These are phyloP conservation scores for Tulasnella sp. DNA, from an alignment of 768 basidiomycete genomes.

Conservation along the genomic window DNA sequence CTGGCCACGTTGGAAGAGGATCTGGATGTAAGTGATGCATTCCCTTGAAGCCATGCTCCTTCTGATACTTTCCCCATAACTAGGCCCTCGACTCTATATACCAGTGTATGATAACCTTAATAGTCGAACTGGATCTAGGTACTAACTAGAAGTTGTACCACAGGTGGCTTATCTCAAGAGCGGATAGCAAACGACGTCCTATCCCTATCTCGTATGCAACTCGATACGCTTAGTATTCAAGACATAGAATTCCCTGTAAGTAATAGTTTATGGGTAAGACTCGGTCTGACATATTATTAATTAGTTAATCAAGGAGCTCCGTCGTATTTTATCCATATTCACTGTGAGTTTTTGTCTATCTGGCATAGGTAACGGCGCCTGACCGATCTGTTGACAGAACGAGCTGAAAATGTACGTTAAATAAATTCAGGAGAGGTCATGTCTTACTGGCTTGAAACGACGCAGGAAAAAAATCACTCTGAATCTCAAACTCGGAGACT, in stretches of 20 bases:
- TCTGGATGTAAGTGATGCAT: constrained; percentile 20
- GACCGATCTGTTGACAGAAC: too few relatives aligned
- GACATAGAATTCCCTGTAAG: constrained; percentile 18
- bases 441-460: neutral
- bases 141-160: neutral
- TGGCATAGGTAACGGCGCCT: neutral
- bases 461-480: constrained; percentile 29
- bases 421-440: neutral
- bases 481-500: constrained; percentile 26
- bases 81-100: constrained; percentile 32
- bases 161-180: constrained; percentile 27
- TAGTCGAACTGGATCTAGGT: neutral
- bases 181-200: constrained; percentile 34
- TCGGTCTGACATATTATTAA: neutral
- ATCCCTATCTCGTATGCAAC: constrained; percentile 31
- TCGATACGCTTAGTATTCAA: constrained; percentile 26
- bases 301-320: constrained; percentile 23
- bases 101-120: constrained; percentile 23
- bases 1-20: constrained; percentile 24
- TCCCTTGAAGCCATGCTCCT: too few relatives aligned
- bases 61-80: neutral
- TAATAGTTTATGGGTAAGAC: neutral
- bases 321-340: constrained; percentile 30
- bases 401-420: constrained; percentile 27
- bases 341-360: neutral